Conservation (phyloP, 495 filamentous ascomycete genomes). For the Aspergillus conjunctus region DNA sequence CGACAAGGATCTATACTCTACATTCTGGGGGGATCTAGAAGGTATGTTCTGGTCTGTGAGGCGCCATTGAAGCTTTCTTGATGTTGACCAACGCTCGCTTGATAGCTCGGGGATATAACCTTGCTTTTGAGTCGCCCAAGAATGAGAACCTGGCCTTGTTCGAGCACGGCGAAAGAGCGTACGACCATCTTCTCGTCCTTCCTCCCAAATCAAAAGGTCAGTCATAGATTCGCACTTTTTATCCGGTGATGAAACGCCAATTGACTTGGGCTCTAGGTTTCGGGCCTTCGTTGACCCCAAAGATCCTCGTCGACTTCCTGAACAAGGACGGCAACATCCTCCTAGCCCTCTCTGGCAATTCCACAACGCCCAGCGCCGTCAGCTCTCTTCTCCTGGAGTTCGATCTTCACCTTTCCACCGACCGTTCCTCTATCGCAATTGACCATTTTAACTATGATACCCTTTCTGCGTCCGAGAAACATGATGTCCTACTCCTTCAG, state of each 20-base stretch:
- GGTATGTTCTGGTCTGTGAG: slow-evolving; percentile 50
- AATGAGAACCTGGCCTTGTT: slow-evolving; percentile 80
- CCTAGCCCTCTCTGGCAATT: slow-evolving; percentile 76
- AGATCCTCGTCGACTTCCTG: slow-evolving; percentile 85
- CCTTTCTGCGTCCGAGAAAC: slow-evolving; percentile 71
- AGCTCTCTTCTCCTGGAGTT: slow-evolving; percentile 86
- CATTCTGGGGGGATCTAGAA: slow-evolving; percentile 79
- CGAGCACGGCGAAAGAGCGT: slow-evolving; percentile 80
- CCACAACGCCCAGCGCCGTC: slow-evolving; percentile 72
- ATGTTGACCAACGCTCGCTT: slow-evolving; percentile 24
- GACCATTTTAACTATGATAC: slow-evolving; percentile 96
- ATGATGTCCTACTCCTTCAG: slow-evolving; percentile 83
- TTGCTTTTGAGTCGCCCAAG: slow-evolving; percentile 84
- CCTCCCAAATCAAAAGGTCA: slow-evolving; percentile 86
- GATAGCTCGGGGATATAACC: slow-evolving; percentile 77
- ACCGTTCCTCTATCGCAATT: slow-evolving; percentile 78
- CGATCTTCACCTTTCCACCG: slow-evolving; percentile 85
- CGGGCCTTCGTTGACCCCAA: slow-evolving; percentile 83
- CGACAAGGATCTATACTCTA: slow-evolving; percentile 78
- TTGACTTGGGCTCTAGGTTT: slow-evolving; percentile 60
- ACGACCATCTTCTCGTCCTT: slow-evolving; percentile 87
- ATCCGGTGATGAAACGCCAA: slow-evolving; percentile 14
- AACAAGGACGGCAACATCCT: slow-evolving; percentile 91
- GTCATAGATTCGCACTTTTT: neutral
- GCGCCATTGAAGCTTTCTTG: neutral